phyloP scores from a whole-genome alignment of 2,329 filamentous ascomycete species.

The Ilyonectria sp. region DNA sequence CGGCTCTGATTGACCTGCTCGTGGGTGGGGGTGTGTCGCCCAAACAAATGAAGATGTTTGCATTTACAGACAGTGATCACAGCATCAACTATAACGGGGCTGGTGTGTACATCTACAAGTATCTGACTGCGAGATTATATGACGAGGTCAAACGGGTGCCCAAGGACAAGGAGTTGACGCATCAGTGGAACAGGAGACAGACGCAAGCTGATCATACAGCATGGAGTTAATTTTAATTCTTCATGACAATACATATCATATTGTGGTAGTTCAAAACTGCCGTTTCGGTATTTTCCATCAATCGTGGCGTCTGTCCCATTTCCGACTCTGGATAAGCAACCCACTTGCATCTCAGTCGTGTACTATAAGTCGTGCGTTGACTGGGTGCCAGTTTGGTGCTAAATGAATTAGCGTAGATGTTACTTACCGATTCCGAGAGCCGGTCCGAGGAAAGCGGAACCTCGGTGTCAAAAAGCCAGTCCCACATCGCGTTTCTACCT shows the following conservation, averaged over 20 bases:
- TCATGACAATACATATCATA: background rate
- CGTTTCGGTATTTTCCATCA: too few relatives aligned
- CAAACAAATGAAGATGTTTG: conserved; percentile 73
- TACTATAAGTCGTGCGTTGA: too few relatives aligned
- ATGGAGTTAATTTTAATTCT: background rate
- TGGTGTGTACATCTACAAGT: conserved; percentile 71
- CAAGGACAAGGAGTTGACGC: conserved; percentile 47
- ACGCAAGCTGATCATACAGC: background rate
- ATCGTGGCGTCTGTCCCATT: too few relatives aligned
- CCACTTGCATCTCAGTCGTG: too few relatives aligned
- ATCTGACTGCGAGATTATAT: conserved; percentile 72
- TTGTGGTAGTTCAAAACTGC: background rate
- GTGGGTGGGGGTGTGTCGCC: conserved; percentile 72
- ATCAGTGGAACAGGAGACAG: conserved; percentile 54
- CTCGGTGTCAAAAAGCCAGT: too few relatives aligned
- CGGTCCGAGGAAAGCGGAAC: too few relatives aligned
- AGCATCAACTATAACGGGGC: conserved; percentile 72
- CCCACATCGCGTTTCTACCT: background rate
- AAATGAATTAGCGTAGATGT: too few relatives aligned
- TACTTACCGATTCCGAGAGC: too few relatives aligned
- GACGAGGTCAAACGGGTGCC: conserved; percentile 72
- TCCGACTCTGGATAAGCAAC: too few relatives aligned
- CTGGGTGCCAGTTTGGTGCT: too few relatives aligned
- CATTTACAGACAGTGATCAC: conserved; percentile 78
- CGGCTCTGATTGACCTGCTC: conserved; percentile 73